Conservation (phyloP, 352 stramenopile genomes). For the Globisporangium apiculatum region DNA sequence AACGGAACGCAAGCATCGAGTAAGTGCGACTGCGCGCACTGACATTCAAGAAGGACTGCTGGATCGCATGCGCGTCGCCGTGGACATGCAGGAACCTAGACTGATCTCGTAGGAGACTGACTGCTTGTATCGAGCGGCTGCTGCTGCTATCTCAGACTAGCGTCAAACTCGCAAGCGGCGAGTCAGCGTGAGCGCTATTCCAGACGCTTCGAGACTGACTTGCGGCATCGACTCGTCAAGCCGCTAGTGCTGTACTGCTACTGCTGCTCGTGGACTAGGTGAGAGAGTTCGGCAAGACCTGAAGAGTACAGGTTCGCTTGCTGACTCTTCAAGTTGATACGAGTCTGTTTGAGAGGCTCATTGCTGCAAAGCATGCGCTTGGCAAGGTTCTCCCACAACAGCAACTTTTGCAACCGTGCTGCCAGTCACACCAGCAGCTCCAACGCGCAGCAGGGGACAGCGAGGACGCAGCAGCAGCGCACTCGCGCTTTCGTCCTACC, state of each 20-base stretch:
- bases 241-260: no score
- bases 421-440: background rate
- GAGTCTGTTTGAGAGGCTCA: background rate
- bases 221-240: no score
- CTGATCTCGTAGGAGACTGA: no score
- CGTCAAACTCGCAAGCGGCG: no score
- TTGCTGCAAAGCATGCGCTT: background rate
- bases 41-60: background rate
- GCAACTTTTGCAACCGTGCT: background rate
- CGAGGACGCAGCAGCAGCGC: background rate
- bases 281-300: background rate
- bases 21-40: background rate
- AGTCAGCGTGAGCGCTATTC: no score
- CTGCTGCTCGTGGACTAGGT: background rate
- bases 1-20: no score
- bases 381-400: background rate
- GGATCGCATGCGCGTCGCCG: no score
- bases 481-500: constrained; percentile 4
- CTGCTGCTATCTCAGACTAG: no score
- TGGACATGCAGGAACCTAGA: no score
- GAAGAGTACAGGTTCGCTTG: no score
- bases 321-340: background rate
- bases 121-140: no score
- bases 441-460: background rate
- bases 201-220: no score